Base-by-base conservation (phyloP, 1,284 basidiomycete genomes). In the Puccinia polysora region DNA sequence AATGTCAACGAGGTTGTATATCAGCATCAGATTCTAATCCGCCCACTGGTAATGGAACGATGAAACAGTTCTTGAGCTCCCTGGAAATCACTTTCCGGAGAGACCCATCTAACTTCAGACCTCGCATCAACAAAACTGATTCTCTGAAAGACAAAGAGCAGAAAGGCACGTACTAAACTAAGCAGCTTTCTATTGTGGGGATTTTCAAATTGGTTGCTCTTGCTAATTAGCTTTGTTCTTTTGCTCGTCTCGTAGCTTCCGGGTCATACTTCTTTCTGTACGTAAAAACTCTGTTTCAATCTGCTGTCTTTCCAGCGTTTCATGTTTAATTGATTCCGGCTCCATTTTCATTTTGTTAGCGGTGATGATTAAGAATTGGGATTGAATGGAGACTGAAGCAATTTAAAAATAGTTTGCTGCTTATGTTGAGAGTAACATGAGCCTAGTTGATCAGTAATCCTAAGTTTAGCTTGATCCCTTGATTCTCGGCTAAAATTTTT, bases 1-100 rank as follows among this genome's bases (percentile, higher is more conserved):
- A 4, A 47, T 23, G n/a, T 30, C 15, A 23, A 47, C 18, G 14
- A 8, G 6, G 20, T 3, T 12, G 3, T 63, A 40, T 47, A 20
- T 63, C 20, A 63, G 40, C 25, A 28, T n/a, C n/a, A n/a, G n/a
- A 43, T 43, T 43, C 18, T 8, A 43, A 43, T 43, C 18, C 18
- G 8, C 18, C 18, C 18, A 18, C 18, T 43, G 8, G 40, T 43
- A 43, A 15, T 10, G 38, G 15, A 30, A 20, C 14, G 25, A 25
- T 18, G 1, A 47, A 49, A 56, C 30, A 72, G 78, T 97, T 97
- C 86, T 82, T 97, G 72, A 88, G 89, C 4, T 90, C 88, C 8
- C 84, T 97, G 32, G 90, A 96, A 81, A 92, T 97, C 79, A 97
- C 93, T 5, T 97, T 97, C 87, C 85, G 93, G 74, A 87, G 94